Evolutionary conservation across 371 early-diverging fungal genomes (phyloP), one percentile per base, ranked within the genome.

Genomic region (Syncephalis fuscata): DNA sequence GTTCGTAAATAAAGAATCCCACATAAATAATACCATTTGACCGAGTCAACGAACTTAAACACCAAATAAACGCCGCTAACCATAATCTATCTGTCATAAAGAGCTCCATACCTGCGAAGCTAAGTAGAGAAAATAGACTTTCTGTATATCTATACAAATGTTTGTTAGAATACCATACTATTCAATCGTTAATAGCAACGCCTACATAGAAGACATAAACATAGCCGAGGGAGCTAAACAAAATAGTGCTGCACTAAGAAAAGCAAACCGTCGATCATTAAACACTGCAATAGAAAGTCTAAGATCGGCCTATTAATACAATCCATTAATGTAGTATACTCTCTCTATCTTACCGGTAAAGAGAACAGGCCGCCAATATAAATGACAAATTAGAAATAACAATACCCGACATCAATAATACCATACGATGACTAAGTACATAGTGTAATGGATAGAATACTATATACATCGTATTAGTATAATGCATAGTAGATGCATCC

Each of bases 141-240:
- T 94, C 95, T 0, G 92, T 78, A 54, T 92, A 85, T 17, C 77
- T 76, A 22, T 10, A 39, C 10, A 19, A 38, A 15, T 38, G n/a
- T n/a, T n/a, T n/a, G n/a, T n/a, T n/a, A n/a, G n/a, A n/a, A n/a
- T n/a, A n/a, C n/a, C n/a, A n/a, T n/a, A n/a, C n/a, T n/a, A n/a
- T n/a, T n/a, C n/a, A n/a, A n/a, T n/a, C n/a, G n/a, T n/a, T n/a
- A n/a, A n/a, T 25, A 8, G 16, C 16, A 21, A 3, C 17, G 41
- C 61, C 50, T 67, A 86, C 70, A 88, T 67, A 3, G 89, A 70
- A 8, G 92, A 85, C 83, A 91, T 80, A 56, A 94, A 90, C 51
- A 85, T 69, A 3, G 78, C 70, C 1, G 88, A 73, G 4, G 92
- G 92, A 1, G 82, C 76, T 26, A 85, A 46, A 48, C 70, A 69